Base-by-base conservation (phyloP, 1,139 yeast genomes). In the Hyphopichia pseudoburtonii region DNA sequence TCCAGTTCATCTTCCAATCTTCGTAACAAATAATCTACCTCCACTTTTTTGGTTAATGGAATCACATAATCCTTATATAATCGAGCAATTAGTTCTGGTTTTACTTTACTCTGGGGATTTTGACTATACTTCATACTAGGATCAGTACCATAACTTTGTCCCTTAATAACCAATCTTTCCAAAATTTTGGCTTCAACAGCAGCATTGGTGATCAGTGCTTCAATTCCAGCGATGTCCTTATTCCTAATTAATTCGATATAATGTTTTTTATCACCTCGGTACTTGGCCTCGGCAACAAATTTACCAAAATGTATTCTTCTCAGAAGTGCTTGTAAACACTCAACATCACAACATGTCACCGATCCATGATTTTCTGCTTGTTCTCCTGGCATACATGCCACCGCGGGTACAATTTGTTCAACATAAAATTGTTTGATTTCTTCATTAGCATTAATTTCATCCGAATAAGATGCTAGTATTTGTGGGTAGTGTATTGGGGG, bases 241-340 rank as follows among this genome's bases (percentile, higher is more conserved):
- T 73, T 77, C 45, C 67, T 57, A 48, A 92, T 92, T 50, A 89
- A 65, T 49, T 73, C 64, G 2, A 78, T 79, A 64, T 82, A 89
- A 37, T 60, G 60, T 36, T 77, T 86, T 31, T 70, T 75, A 47
- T 90, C 95, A 21, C 71, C 64, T 52, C 74, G 83, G 59, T 80
- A 92, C 63, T 92, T 92, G 30, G 96, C 85, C 58, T 92, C 98
- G 5, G 98, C 98, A 5, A 92, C 98, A 67, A 92, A 92, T 62
- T 86, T 87, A 36, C 97, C 98, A 63, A 92, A 92, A 64, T 92
- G 98, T 48, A 92, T 88, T 56, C 98, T 77, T 52, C 98, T 75
- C n/a, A 96, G 86, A 34, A 92, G 66, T 4, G 96, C 82, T 60
- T 90, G 97, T 46, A 92, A 71, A 48, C 86, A 79, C 48, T 86